Base-by-base conservation (phyloP, 345 rosid genomes). In the Anacardium occidentale region DNA sequence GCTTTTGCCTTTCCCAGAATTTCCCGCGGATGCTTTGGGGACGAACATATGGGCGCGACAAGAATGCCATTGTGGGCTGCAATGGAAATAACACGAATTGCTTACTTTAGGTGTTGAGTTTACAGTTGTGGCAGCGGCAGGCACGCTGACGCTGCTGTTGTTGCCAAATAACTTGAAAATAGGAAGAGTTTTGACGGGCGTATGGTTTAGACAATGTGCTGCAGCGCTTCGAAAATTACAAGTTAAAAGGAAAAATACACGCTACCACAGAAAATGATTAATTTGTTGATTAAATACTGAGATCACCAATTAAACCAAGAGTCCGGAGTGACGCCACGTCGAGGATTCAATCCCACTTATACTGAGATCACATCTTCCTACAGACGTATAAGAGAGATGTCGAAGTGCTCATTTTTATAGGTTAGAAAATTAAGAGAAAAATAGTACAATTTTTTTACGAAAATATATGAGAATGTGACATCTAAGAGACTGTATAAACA, bases 1-100 rank as follows among this genome's bases (percentile, higher is more conserved):
- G 70, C 12, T 18, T 68, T 69, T 82, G 34, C 74, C 76, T 12
- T 73, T 77, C 21, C 75, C 76, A 64, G 71, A 34, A 58, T 78
- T 63, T 60, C 79, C 68, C 73, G 85, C 62, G 48, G 85, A 60
- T n/a, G 88, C 85, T 6, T 77, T 80, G 32, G 82, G 74, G 65
- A 84, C 56, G 20, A 78, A 47, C 32, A 83, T 62, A 24, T 71
- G 68, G 45, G 17, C 47, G 14, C 66, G 47, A 68, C 62, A 50
- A 55, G 40, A 0, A 13, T 34, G 52, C 77, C 77, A 75, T 50
- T 14, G 51, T 14, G 55, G 63, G 47, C 51, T 61, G 62, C 54
- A 62, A 54, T 25, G 37, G 29, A 25, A 9, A 22, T 8, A 68
- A 68, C 57, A 48, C 3, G 54, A 42, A 51, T 32, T 32, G 24